Evolutionary conservation across 1,139 yeast genomes (phyloP), one percentile per base, ranked within the genome.

Genomic region (Candida mesenterica): DNA sequence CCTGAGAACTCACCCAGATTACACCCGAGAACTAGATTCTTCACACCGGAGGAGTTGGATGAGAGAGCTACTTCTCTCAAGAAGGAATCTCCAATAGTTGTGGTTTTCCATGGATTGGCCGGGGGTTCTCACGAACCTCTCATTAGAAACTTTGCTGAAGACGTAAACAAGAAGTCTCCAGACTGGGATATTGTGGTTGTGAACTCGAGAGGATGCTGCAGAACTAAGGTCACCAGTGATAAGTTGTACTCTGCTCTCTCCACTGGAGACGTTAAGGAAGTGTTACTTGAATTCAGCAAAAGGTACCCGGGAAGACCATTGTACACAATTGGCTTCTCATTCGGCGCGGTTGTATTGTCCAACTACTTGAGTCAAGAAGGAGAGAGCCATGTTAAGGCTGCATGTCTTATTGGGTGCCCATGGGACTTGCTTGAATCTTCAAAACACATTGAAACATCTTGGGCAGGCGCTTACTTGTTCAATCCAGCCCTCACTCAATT

Each of bases 71-170:
- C 59, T 53, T 68, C 64, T 19, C 26, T 28, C 19, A 57, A 62
- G 4, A 42, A 52, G 9, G 45, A 53, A 1, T 73, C 66, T 37
- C 96, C 96, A 2, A 62, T 89, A 37, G 72, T 85, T 23, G 73
- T 89, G 17, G 68, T 83, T 4, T 62, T 82, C 33, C 97, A 90
- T 53, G 97, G 97, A 0, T 72, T 90, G 27, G 90, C 88, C 4
- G 97, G 97, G 15, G 96, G 97, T 0, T 83, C 95, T 15, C 95
- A 88, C 48, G 97, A 90, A 55, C 78, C 92, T 2, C 79, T 89
- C 50, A 83, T 89, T 39, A 76, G 96, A 41, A 80, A 90, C 40
- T 56, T 82, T 38, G 71, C 69, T 18, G 63, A 62, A 29, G 50
- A 59, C 27, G 52, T 75, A 36, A 52, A 53, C 27, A 55, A 53